Evolutionary conservation across 495 filamentous ascomycete genomes (phyloP).

Genomic region (Penicillium flavigenum): DNA sequence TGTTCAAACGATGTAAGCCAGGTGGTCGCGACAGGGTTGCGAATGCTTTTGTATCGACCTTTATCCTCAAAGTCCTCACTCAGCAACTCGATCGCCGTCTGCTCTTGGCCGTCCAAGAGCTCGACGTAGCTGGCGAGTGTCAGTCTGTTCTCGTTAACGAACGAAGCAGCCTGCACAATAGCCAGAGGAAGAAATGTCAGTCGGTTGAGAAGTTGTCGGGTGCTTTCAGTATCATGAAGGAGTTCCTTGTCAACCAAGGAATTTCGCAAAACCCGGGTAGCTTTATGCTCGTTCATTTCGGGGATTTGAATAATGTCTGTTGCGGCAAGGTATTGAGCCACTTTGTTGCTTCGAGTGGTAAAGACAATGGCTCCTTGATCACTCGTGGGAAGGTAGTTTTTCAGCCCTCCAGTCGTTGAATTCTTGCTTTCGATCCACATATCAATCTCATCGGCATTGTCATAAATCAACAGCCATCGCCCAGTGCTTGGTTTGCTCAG

Average conservation of each 20-base stretch:
- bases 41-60: constrained; percentile 37
- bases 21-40: constrained; percentile 55
- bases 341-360: constrained; percentile 34
- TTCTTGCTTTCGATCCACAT: constrained; percentile 23
- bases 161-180: constrained; percentile 44
- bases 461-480: constrained; percentile 43
- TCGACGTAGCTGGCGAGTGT: constrained; percentile 42
- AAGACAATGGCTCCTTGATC: constrained; percentile 37
- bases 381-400: constrained; percentile 28
- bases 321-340: constrained; percentile 26
- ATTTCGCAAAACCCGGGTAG: constrained; percentile 22
- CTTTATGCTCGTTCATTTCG: constrained; percentile 29
- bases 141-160: constrained; percentile 43
- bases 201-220: constrained; percentile 23
- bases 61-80: constrained; percentile 52
- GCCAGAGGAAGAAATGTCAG: constrained; percentile 42
- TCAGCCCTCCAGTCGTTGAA: constrained; percentile 1
- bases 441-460: constrained; percentile 43
- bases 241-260: constrained; percentile 27
- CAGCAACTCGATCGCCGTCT: constrained; percentile 41
- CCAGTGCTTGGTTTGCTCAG: constrained; percentile 27
- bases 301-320: constrained; percentile 24
- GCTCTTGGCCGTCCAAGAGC: constrained; percentile 42
- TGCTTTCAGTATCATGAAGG: constrained; percentile 15
- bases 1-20: constrained; percentile 56